Evolutionary conservation across 192 early-diverging fungal species (phyloP), one percentile per base, ranked within the genome.

Genomic region (Phycomyces nitens): DNA sequence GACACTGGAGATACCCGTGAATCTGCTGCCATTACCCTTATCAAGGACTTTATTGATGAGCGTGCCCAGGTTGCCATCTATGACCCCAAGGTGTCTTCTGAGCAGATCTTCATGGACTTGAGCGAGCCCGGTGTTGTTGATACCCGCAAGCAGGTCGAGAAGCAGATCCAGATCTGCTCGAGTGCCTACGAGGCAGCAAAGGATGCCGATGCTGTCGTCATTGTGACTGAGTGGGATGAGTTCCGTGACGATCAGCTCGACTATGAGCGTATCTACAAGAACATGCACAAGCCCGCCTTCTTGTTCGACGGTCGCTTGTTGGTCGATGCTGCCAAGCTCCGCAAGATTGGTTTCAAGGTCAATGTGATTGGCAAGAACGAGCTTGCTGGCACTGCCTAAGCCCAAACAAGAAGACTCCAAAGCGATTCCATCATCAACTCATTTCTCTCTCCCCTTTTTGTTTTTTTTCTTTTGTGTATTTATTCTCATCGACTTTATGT

Each of bases 1-100:
- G 89, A 94, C 66, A 97, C 94, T 29, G 90, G 91, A 41, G 95
- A 97, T 75, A 90, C 95, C 21, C 84, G 95, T 43, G 92, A 95
- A 79, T 90, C 90, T 26, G 90, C 95, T 23, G 93, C 95, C 24
- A 94, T 93, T 42, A 85, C 82, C 1, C 71, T 97, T n/a, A 84
- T 88, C 70, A 84, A 89, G 64, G 78, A 87, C 56, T 84, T 96
- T 29, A 77, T 97, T 56, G 75, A 87, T 62, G 88, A 90, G 62
- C 86, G 82, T 38, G 93, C 94, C 15, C 71, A 75, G 20, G 68
- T 97, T 58, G 72, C 77, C 18, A 80, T 97, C 51, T 97, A 93
- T 73, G 95, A 97, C 64, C 95, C 95, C 40, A 94, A 95, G 80
- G 95, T 95, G 0, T 71, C 73, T 18, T 68, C 62, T 38, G 73